A percentile compares a stretch with the other conserved stretches of the same genome.
These are phyloP conservation scores for Boehmeria nivea DNA, from an alignment of 306 rosid species.

Conservation along the genomic window DNA sequence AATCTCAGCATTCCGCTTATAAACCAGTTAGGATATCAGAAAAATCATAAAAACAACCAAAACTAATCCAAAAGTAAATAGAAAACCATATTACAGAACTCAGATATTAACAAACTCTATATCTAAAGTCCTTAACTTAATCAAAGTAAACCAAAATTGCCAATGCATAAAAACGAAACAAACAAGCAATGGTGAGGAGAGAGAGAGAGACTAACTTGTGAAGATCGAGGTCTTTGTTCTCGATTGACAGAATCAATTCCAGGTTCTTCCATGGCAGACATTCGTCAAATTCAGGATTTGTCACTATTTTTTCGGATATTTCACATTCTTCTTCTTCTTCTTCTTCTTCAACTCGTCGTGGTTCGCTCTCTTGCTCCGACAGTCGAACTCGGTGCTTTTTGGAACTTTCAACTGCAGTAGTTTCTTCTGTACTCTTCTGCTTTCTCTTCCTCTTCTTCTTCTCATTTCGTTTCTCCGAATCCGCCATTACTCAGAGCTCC, in stretches of 20 bases:
- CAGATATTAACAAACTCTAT: not conserved
- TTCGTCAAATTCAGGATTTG: slow-evolving; percentile 8
- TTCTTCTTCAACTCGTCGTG: slow-evolving; percentile 11
- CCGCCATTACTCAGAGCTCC: not conserved
- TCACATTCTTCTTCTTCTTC: slow-evolving; percentile 14
- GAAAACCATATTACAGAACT: no score
- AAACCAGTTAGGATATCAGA: no score
- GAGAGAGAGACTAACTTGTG: slow-evolving; percentile 41
- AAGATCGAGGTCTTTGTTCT: slow-evolving; percentile 46
- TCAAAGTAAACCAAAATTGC: not conserved
- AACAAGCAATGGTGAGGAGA: not conserved
- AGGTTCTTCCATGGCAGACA: slow-evolving; percentile 63
- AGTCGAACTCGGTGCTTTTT: slow-evolving; percentile 35
- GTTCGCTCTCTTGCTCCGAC: slow-evolving; percentile 16
- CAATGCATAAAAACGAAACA: not conserved
- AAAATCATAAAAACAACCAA: no score
- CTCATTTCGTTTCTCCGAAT: no score
- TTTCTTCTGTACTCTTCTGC: not conserved
- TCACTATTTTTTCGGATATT: slow-evolving; percentile 11
- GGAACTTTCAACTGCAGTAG: not conserved
- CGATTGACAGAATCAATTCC: slow-evolving; percentile 52
- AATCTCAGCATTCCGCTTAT: no score
- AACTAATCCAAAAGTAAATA: no score
- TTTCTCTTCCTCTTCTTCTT: slow-evolving; percentile 7
- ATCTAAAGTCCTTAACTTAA: not conserved